Evolutionary conservation across 1,284 basidiomycete species (phyloP).

Genomic region (Cystobasidium slooffiae): DNA sequence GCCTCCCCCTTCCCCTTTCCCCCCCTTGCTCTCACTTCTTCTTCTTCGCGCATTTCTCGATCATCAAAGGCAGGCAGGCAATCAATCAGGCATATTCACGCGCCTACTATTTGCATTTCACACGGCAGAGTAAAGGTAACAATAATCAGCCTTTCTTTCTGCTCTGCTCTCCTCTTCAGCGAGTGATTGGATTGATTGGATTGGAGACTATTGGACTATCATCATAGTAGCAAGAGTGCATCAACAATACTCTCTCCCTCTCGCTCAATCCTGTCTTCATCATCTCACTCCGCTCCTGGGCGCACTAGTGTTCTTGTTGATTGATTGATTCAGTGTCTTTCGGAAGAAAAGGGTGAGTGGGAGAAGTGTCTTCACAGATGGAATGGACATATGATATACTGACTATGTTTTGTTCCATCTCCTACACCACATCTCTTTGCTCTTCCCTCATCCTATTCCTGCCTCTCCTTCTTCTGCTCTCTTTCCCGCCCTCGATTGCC

Average conservation of each 20-base stretch:
- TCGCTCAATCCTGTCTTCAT: background rate
- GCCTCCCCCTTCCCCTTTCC: background rate
- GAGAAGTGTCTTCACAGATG: too few relatives aligned
- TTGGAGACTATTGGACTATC: too few relatives aligned
- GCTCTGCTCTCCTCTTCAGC: background rate
- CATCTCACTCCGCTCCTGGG: too few relatives aligned
- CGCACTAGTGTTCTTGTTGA: too few relatives aligned
- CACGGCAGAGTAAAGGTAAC: background rate
- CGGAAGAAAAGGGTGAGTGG: too few relatives aligned
- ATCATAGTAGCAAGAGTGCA: too few relatives aligned
- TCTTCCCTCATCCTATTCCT: background rate
- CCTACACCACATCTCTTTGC: background rate
- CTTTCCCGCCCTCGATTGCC: background rate
- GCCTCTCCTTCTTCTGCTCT: conserved; percentile 1
- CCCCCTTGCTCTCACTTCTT: background rate
- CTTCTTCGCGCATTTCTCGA: background rate
- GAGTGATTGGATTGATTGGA: background rate
- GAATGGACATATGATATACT: too few relatives aligned
- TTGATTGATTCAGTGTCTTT: too few relatives aligned
- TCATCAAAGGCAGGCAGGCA: background rate
- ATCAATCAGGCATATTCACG: background rate
- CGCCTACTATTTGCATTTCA: conserved; percentile 18
- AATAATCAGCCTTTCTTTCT: background rate
- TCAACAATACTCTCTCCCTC: background rate
- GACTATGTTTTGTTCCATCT: too few relatives aligned